Percentiles rank a stretch among this genome's conserved stretches.
Conservation (phyloP, 148 eudicot species). For the Diospyros lotus region DNA sequence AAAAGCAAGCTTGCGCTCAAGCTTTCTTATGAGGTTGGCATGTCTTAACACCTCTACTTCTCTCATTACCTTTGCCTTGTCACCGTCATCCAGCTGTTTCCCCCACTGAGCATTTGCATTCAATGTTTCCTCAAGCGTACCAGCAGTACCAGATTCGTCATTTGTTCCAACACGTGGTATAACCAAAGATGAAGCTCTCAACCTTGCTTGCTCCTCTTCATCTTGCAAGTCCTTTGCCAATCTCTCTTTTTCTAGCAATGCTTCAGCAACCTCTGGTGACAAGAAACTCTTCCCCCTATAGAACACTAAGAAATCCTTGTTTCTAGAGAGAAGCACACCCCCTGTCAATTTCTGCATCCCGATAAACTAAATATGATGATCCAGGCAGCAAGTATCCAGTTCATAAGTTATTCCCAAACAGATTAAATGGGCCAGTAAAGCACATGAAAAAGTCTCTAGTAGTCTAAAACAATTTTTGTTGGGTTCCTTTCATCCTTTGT, state of each 20-base stretch:
- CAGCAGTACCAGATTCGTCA: constrained; percentile 48
- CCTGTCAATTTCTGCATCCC: constrained; percentile 83
- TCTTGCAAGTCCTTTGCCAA: constrained; percentile 75
- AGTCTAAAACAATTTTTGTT: background rate
- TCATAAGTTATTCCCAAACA: background rate
- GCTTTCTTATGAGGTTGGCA: constrained; percentile 77
- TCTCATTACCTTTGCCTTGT: constrained; percentile 54
- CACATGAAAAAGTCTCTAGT: constrained; percentile 2
- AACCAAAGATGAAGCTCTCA: constrained; percentile 45
- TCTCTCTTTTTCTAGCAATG: constrained; percentile 79
- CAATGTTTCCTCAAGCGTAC: constrained; percentile 78
- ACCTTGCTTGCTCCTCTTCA: constrained; percentile 86
- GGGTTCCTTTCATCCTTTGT: background rate
- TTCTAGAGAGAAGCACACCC: constrained; percentile 77
- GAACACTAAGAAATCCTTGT: constrained; percentile 92
- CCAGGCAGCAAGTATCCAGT: background rate
- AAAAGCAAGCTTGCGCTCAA: constrained; percentile 73
- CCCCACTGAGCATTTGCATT: constrained; percentile 94
- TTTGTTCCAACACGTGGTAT: constrained; percentile 30
- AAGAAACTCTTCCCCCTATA: constrained; percentile 89
- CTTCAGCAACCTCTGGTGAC: constrained; percentile 72
- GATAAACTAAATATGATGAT: constrained; percentile 7
- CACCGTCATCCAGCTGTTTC: constrained; percentile 48
- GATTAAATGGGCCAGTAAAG: background rate
- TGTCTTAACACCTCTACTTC: constrained; percentile 76